phyloP scores from a whole-genome alignment of 1,139 yeast species.

The Diutina rugosa region DNA sequence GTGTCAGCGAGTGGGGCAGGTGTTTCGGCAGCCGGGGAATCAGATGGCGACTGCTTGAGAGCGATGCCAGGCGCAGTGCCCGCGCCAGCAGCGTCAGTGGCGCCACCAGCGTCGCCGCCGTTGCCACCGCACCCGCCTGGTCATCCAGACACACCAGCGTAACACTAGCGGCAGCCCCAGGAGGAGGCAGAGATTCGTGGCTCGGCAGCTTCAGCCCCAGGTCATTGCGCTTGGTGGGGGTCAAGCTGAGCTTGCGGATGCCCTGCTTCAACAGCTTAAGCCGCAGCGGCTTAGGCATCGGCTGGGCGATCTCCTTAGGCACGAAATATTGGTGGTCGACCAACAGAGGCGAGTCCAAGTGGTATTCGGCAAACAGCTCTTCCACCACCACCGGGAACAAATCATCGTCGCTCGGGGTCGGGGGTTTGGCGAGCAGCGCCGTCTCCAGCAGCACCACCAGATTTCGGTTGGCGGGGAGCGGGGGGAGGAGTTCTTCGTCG shows the following conservation, averaged over 20 bases:
- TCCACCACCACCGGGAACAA: conserved; percentile 1
- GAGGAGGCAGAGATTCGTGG: background rate
- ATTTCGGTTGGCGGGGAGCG: background rate
- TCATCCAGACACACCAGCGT: background rate
- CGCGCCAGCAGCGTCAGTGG: background rate
- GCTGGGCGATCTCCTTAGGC: background rate
- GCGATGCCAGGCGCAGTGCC: background rate
- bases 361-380: conserved; percentile 9
- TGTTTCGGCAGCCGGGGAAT: background rate
- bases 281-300: conserved; percentile 6
- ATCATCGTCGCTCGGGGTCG: background rate
- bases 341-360: conserved; percentile 16
- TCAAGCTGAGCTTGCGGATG: conserved; percentile 14
- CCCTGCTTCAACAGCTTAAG: conserved; percentile 27
- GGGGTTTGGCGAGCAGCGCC: background rate
- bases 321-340: conserved; percentile 6
- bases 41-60: background rate
- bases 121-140: background rate
- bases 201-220: background rate
- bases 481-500: conserved; percentile 2
- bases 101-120: background rate
- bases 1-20: background rate
- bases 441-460: background rate
- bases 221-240: background rate
- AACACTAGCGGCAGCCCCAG: background rate